Evolutionary conservation across 805 yeast genomes (phyloP).

Genomic region (Kazachstania psychrophila): DNA sequence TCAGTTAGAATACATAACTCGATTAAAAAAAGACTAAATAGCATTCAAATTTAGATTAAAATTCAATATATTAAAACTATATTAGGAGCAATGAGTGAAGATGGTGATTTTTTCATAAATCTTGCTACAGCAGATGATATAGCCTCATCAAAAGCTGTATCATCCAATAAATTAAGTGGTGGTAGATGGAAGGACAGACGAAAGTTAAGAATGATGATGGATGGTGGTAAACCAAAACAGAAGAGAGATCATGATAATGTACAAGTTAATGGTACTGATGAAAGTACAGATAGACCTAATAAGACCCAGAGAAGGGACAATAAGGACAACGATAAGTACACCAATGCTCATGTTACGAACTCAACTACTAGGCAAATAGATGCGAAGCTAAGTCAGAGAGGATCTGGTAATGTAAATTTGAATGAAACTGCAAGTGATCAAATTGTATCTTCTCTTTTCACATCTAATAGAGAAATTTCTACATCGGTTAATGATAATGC

Average conservation of each 20-base stretch:
- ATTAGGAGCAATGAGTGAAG: conserved; percentile 18
- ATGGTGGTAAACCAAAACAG: conserved; percentile 34
- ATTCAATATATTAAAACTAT: too few relatives aligned
- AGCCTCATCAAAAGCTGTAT: conserved; percentile 12
- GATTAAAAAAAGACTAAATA: too few relatives aligned
- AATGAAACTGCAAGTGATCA: conserved; percentile 29
- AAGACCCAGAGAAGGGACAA: too few relatives aligned
- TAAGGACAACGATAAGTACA: too few relatives aligned
- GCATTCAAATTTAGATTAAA: too few relatives aligned
- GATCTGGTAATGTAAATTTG: conserved; percentile 7
- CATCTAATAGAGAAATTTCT: conserved; percentile 50
- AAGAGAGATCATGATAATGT: conserved; percentile 6
- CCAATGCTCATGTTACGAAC: conserved; percentile 3
- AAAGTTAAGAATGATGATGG: conserved; percentile 41
- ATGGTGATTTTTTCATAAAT: conserved; percentile 51
- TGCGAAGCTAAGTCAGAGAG: neutral
- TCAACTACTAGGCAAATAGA: conserved; percentile 6
- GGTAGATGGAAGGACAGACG: conserved; percentile 82
- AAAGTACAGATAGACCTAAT: neutral
- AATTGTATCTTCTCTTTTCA: conserved; percentile 78
- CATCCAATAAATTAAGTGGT: conserved; percentile 43
- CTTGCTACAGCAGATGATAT: conserved; percentile 38
- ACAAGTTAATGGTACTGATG: neutral
- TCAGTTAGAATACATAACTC: too few relatives aligned
- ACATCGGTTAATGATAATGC: conserved; percentile 30